Evolutionary conservation across 2,329 filamentous ascomycete species (phyloP).

Genomic region (Blastomyces silverae): DNA sequence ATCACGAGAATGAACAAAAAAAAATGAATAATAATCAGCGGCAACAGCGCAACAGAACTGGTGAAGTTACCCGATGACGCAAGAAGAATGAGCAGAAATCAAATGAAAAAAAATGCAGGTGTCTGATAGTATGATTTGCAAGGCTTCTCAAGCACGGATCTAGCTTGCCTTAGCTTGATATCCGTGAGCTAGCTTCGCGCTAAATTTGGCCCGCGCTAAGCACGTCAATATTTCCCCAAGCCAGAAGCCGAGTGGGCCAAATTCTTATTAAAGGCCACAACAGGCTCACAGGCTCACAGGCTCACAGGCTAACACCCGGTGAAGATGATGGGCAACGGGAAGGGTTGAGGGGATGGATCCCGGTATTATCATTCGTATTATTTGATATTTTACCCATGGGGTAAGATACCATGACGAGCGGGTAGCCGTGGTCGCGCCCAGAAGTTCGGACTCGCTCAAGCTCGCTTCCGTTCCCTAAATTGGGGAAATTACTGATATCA

Average conservation of each 20-base stretch:
- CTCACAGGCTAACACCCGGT: neutral
- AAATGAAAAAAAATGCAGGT: neutral
- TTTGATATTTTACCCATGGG: neutral
- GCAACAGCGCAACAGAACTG: neutral
- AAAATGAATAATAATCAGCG: neutral
- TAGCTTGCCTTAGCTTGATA: neutral
- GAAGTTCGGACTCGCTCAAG: neutral
- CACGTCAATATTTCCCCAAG: neutral
- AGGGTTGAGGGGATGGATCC: neutral
- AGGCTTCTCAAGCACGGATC: neutral
- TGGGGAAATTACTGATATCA: neutral
- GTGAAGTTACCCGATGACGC: neutral
- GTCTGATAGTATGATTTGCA: neutral
- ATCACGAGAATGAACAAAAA: neutral
- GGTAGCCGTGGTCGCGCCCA: neutral
- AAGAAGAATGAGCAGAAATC: neutral
- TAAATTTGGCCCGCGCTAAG: neutral
- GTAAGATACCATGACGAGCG: neutral
- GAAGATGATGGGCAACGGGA: neutral
- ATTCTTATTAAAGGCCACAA: too few relatives aligned
- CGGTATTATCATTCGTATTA: neutral
- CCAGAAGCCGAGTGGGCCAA: neutral
- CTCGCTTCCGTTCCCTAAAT: neutral
- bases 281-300: neutral
- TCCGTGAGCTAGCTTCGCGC: neutral